Base-by-base conservation (phyloP, 805 yeast genomes). In the Hanseniaspora hatyaiensis region DNA sequence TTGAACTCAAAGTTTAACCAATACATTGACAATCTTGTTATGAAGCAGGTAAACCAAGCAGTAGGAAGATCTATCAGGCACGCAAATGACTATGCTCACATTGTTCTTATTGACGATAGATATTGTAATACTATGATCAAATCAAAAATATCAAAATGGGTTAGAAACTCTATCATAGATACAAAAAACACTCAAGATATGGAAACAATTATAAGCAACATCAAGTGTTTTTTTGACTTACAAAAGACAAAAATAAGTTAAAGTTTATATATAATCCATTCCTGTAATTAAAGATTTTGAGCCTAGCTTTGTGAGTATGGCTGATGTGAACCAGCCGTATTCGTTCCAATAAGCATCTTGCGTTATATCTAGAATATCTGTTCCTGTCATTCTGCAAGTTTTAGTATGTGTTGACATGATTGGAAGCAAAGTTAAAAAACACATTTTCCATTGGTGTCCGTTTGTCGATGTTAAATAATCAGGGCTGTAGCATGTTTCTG, bases 31-130 rank as follows among this genome's bases (percentile, higher is more conserved):
- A 85, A 83, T 55, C 66, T 85, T 6, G 87, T 95, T 58, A 82
- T 89, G 92, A 75, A 87, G 45, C 82, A 95, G 0, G 86, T 88
- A 0, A 88, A 88, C 59, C 97, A 88, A 61, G 78, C 94, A 63
- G 80, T 89, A 11, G 97, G 96, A 0, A 71, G 97, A 53, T 84
- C 96, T 6, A 88, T 88, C 33, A 68, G 97, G 51, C 95, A 88
- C 60, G 72, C 72, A 22, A 71, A 73, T 34, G 97, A 89, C 62
- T 87, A 82, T 58, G 80, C 96, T 0, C 72, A 75, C 13, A 80
- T 89, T 6, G 76, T 74, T 54, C 65, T 88, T 33, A 55, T 87
- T 13, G 97, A 89, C 59, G 62, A 61, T 28, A 66, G 96, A 47
- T 89, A 73, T 53, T 56, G 55, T 2, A 58, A 59, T 2, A 54